phyloP scores from a whole-genome alignment of 2,329 filamentous ascomycete genomes.

The Colletotrichum musae region DNA sequence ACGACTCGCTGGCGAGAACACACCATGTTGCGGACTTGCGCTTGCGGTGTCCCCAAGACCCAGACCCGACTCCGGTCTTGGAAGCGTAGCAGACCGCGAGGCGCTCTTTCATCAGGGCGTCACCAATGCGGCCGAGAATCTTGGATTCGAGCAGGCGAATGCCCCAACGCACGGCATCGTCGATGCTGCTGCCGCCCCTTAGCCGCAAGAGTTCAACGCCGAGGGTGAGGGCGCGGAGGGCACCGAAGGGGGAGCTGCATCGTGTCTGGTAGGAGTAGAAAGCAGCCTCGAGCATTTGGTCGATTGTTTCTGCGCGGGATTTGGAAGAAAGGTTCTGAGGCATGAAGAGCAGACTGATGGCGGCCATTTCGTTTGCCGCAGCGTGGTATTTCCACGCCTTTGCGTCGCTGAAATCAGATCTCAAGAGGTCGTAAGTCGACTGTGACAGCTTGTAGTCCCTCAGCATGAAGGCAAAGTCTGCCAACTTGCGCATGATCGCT shows the following conservation, averaged over 20 bases:
- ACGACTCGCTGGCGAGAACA: slow-evolving; percentile 85
- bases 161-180: slow-evolving; percentile 91
- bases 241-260: slow-evolving; percentile 84
- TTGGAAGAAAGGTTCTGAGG: slow-evolving; percentile 81
- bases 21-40: slow-evolving; percentile 94
- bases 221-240: slow-evolving; percentile 82
- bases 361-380: slow-evolving; percentile 95
- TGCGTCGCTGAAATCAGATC: slow-evolving; percentile 91
- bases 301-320: slow-evolving; percentile 83
- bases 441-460: slow-evolving; percentile 95
- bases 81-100: slow-evolving; percentile 87
- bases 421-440: slow-evolving; percentile 91
- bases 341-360: slow-evolving; percentile 84
- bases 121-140: slow-evolving; percentile 81
- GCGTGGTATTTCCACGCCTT: slow-evolving; percentile 98
- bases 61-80: slow-evolving; percentile 73
- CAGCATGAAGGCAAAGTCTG: slow-evolving; percentile 97
- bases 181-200: slow-evolving; percentile 83
- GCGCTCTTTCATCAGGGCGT: slow-evolving; percentile 88
- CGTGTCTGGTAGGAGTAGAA: slow-evolving; percentile 93
- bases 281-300: slow-evolving; percentile 90
- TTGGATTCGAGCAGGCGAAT: slow-evolving; percentile 84
- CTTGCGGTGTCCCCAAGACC: slow-evolving; percentile 78
- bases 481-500: slow-evolving; percentile 91
- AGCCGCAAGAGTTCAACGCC: slow-evolving; percentile 87